Percentiles rank a stretch among this genome's conserved stretches.
Conservation (phyloP, 2,329 filamentous ascomycete genomes). For the Cryoendolithus antarcticus region DNA sequence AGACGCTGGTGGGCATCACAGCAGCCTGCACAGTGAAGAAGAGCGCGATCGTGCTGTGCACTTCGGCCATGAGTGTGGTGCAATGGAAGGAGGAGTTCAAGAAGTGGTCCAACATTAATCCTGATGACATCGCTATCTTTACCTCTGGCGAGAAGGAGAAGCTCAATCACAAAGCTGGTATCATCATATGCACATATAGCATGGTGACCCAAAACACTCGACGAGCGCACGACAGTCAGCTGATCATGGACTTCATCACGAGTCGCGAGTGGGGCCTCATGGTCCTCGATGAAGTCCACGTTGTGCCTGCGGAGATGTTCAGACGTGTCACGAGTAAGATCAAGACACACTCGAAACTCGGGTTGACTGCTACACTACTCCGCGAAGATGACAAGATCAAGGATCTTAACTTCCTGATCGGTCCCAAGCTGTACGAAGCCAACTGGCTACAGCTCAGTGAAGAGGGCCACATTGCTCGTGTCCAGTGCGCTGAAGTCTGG, state of each 20-base stretch:
- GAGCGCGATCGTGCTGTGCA: constrained; percentile 87
- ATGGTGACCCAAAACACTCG: constrained; percentile 90
- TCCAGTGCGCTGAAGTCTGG: constrained; percentile 98
- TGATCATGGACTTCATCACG: constrained; percentile 93
- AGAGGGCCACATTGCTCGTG: constrained; percentile 90
- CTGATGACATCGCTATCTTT: constrained; percentile 86
- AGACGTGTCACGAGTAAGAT: constrained; percentile 85
- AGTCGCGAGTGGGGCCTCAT: constrained; percentile 92
- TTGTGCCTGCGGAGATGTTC: constrained; percentile 94
- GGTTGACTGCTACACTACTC: constrained; percentile 82
- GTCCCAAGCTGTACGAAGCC: constrained; percentile 92
- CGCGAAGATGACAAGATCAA: constrained; percentile 98
- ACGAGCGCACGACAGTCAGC: constrained; percentile 81
- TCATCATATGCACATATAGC: constrained; percentile 94
- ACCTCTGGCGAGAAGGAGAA: constrained; percentile 82
- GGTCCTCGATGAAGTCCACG: constrained; percentile 94
- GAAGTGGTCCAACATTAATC: constrained; percentile 95
- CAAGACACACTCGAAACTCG: constrained; percentile 89
- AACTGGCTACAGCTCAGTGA: constrained; percentile 99
- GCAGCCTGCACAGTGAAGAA: constrained; percentile 97
- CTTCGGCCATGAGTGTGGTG: constrained; percentile 92
- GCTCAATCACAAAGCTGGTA: constrained; percentile 81
- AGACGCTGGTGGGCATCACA: constrained; percentile 95
- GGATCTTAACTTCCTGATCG: constrained; percentile 93
- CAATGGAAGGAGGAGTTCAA: constrained; percentile 96